Conservation (phyloP, 179 eudicot genomes). For the Actinidia arguta region DNA sequence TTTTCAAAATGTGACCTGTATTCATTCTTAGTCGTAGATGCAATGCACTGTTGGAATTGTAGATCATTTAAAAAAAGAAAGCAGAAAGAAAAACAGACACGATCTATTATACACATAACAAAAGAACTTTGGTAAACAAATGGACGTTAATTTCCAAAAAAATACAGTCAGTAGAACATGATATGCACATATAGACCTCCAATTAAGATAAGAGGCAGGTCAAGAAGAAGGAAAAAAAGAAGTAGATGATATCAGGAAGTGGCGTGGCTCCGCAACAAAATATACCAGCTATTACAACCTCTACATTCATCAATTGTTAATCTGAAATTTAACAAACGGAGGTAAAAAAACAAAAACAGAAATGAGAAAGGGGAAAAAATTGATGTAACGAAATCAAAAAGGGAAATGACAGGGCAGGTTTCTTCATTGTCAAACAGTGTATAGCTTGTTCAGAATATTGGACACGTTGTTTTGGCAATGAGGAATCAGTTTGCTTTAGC, state of each 20-base stretch:
- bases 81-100: too few relatives aligned
- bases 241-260: too few relatives aligned
- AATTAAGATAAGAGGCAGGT: neutral
- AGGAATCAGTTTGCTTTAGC: too few relatives aligned
- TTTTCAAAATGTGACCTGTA: conserved; percentile 60
- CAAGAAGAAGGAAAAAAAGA: neutral
- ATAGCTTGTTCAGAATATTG: too few relatives aligned
- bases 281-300: too few relatives aligned
- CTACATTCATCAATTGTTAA: neutral
- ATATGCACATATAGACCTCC: too few relatives aligned
- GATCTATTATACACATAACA: neutral
- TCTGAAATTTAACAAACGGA: neutral
- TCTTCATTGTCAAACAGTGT: too few relatives aligned
- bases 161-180: neutral
- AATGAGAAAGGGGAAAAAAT: too few relatives aligned
- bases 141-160: neutral
- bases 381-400: neutral
- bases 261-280: too few relatives aligned
- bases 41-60: conserved; percentile 46
- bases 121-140: neutral
- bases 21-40: conserved; percentile 66
- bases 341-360: too few relatives aligned
- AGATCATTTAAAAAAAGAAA: neutral
- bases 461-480: too few relatives aligned
- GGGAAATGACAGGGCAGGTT: too few relatives aligned